Base-by-base conservation (phyloP, 1,284 basidiomycete genomes). In the Austroboletus niveus region DNA sequence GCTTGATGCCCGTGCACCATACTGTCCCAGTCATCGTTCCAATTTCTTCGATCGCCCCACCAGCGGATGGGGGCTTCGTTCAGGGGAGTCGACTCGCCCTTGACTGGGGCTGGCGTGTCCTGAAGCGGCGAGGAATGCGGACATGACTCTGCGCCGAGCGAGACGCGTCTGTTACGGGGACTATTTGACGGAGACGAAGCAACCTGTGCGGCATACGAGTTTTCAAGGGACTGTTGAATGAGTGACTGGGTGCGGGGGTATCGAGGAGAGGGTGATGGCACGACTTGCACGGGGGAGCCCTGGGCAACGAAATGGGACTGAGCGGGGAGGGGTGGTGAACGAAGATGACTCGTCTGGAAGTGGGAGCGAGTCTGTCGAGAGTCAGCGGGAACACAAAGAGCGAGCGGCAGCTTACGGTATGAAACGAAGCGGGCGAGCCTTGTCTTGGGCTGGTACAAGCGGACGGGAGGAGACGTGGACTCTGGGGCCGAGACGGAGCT, bases 11-110 rank as follows among this genome's bases (percentile, higher is more conserved):
- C 22, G 22, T 24, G 22, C 4, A 2, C 22, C 22, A 24, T 15
- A 40, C 41, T 48, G 38, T 57, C 53, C 59, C 61, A 65, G 32
- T 63, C 63, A n/a, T 60, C 45, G 8, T 47, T 31, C 60, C 62
- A 63, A 17, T 51, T 41, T 14, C 42, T 42, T 29, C 20, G 47
- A 41, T 57, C 49, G 12, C 60, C 57, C 63, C 60, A 60, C 60
- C 63, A 65, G 20, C 52, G 52, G 36, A 47, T n/a, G 3, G 63
- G 60, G 8, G 52, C 50, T 40, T 49, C 54, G n/a, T 62, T 55
- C 38, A 63, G 34, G 42, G 64, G 56, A 1, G 59, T 54, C 22
- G 51, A 52, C 4, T 51, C 39, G 2, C 52, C 57, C 11, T 41
- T 51, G 17, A 45, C 14, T 5, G 8, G 2, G 5, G 36, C 22